Evolutionary conservation across 768 basidiomycete species (phyloP), one percentile per base, ranked within the genome.

Genomic region (Tulasnella sp.): DNA sequence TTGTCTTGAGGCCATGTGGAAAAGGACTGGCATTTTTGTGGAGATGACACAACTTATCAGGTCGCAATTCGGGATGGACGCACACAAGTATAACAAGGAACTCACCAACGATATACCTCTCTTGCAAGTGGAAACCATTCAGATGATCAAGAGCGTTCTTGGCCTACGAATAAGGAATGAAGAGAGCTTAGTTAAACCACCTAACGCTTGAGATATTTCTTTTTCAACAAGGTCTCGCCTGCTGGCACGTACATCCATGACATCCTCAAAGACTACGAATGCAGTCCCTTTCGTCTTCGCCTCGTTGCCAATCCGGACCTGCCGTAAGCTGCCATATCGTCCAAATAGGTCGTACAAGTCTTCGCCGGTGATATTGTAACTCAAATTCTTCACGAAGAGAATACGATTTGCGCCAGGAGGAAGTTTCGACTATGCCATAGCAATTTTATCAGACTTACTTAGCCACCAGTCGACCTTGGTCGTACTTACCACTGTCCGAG

Each of bases 271-370:
- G 12, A 94, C 93, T 2, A 98, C 89, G 68, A 94, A 99, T 0
- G 94, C 94, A 8, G 94, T 97, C 27, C 94, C 94, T 68, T 86
- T 89, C 21, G 91, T 86, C 74, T 96, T 97, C 60, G 82, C 76
- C 68, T 92, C 88, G 63, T 83, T 93, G 49, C 94, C 94, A 63
- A 96, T 83, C 63, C 94, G 82, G 63, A 99, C 84, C 72, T 99
- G 94, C 51, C 94, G 84, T 65, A 99, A 88, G 66, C 88, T 88
- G 49, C 94, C 94, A 74, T 98, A 99, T 63, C 92, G 88, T 57
- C 92, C 94, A 66, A 99, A 98, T 63, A 98, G 76, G 74, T 98
- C 94, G 71, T 97, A 97, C 65, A 97, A 71, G 71, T 97, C 92
- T 62, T 92, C 87, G 54, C 92, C 92, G 30, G 84, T 91, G 64